Conservation (phyloP, 2,329 filamentous ascomycete genomes). For the Pseudocercospora crystallina region DNA sequence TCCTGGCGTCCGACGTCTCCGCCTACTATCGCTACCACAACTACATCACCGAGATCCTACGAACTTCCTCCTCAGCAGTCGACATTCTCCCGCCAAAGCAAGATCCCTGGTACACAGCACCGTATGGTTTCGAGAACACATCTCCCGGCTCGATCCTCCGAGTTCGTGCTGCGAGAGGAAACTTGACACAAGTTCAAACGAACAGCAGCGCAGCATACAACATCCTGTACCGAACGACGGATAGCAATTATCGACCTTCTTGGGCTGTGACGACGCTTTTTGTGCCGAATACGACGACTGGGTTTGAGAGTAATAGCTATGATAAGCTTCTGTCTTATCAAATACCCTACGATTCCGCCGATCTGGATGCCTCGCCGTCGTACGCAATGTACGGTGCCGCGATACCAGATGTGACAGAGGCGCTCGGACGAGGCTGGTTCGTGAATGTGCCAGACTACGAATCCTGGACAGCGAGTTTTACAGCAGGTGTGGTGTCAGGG, state of each 20-base stretch:
- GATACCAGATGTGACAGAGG: constrained; percentile 31
- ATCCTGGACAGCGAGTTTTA: constrained; percentile 44
- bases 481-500: constrained; percentile 43
- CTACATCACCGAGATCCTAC: constrained; percentile 14
- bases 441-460: constrained; percentile 52
- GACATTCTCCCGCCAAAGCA: constrained; percentile 33
- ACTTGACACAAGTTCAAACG: constrained; percentile 28
- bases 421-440: constrained; percentile 48
- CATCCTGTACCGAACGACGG: constrained; percentile 31
- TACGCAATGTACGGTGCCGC: constrained; percentile 36
- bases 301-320: constrained; percentile 4
- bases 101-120: constrained; percentile 40
- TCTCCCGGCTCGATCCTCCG: constrained; percentile 38
- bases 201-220: constrained; percentile 33
- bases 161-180: constrained; percentile 32
- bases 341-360: constrained; percentile 39
- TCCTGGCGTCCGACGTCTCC: constrained; percentile 7
- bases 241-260: constrained; percentile 25
- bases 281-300: constrained; percentile 18
- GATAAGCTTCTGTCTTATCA: constrained; percentile 31
- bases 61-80: constrained; percentile 10
- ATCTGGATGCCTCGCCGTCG: constrained; percentile 42
- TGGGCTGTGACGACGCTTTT: constrained; percentile 34
- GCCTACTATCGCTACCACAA: constrained; percentile 13
- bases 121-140: constrained; percentile 27